phyloP scores from a whole-genome alignment of 768 basidiomycete species.

The Suillus paluster region DNA sequence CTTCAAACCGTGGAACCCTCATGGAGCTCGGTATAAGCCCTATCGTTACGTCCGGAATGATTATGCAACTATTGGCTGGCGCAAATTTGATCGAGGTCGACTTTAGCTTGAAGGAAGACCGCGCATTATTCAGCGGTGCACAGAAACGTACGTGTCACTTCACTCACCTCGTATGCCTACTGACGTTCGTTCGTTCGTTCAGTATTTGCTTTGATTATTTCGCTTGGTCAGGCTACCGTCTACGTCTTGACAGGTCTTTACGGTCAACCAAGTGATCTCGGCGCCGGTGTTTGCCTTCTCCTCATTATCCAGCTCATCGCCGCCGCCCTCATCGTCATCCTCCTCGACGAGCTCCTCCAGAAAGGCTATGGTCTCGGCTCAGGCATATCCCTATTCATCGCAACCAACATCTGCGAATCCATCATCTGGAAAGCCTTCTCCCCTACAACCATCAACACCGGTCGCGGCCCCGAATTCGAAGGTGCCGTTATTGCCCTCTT shows the following conservation, averaged over 20 bases:
- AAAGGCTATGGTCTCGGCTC: constrained; percentile 99
- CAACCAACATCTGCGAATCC: constrained; percentile 99
- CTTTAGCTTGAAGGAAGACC: constrained; percentile 95
- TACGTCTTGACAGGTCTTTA: constrained; percentile 98
- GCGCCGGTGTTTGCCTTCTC: constrained; percentile 95
- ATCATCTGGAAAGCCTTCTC: constrained; percentile 99
- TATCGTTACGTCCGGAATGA: constrained; percentile 98
- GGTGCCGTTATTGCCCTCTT: constrained; percentile 95
- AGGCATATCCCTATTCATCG: constrained; percentile 98
- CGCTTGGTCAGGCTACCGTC: constrained; percentile 95
- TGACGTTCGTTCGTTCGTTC: too few relatives aligned
- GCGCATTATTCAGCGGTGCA: constrained; percentile 92
- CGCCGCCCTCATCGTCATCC: constrained; percentile 94
- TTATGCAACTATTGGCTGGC: constrained; percentile 98
- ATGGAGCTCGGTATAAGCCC: constrained; percentile 99
- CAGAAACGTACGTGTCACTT: constrained; percentile 80
- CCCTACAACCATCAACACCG: constrained; percentile 97
- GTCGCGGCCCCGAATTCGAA: constrained; percentile 97
- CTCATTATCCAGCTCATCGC: constrained; percentile 95
- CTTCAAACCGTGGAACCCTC: constrained; percentile 96
- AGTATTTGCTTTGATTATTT: constrained; percentile 97
- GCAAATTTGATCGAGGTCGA: constrained; percentile 98
- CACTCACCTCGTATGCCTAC: too few relatives aligned
- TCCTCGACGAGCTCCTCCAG: constrained; percentile 98
- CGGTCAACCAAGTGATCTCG: constrained; percentile 90